A percentile compares a stretch with the other conserved stretches of the same genome.
Evolutionary conservation across 495 filamentous ascomycete species (phyloP).

Genomic region (Neurospora sp.): DNA sequence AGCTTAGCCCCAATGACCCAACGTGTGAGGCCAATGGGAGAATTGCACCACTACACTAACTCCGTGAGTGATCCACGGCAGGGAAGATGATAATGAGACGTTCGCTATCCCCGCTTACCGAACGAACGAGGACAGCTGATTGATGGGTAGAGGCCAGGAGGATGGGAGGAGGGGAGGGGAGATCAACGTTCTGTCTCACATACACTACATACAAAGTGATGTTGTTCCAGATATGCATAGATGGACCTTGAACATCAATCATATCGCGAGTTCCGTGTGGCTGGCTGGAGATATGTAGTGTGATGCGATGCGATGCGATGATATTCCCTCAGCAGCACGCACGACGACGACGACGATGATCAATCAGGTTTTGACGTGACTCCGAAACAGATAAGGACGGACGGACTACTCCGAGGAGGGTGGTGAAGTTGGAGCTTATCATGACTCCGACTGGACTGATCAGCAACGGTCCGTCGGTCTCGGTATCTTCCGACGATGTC

Average conservation of each 20-base stretch:
- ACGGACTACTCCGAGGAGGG: not conserved
- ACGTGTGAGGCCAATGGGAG: not conserved
- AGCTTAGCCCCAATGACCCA: not conserved
- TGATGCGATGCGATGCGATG: not conserved
- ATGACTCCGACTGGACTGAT: not conserved
- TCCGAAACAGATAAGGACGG: not conserved
- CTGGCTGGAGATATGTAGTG: not conserved
- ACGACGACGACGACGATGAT: not conserved
- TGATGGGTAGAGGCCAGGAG: not conserved
- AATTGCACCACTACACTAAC: not conserved
- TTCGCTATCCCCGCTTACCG: not conserved
- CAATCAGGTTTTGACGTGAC: not conserved
- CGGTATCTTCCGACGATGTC: not conserved
- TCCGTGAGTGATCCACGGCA: not conserved
- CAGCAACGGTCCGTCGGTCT: not conserved
- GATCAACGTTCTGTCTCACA: not conserved
- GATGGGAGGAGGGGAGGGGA: too few relatives aligned
- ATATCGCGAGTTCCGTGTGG: not conserved
- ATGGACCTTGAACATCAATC: not conserved
- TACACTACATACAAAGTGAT: not conserved
- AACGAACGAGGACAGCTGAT: not conserved
- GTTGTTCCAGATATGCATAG: not conserved
- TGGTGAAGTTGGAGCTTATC: not conserved
- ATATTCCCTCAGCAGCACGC: not conserved
- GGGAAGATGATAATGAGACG: not conserved